Base-by-base conservation (phyloP, 176 grass and related monocot genomes). In the Phoenix roebelenii region DNA sequence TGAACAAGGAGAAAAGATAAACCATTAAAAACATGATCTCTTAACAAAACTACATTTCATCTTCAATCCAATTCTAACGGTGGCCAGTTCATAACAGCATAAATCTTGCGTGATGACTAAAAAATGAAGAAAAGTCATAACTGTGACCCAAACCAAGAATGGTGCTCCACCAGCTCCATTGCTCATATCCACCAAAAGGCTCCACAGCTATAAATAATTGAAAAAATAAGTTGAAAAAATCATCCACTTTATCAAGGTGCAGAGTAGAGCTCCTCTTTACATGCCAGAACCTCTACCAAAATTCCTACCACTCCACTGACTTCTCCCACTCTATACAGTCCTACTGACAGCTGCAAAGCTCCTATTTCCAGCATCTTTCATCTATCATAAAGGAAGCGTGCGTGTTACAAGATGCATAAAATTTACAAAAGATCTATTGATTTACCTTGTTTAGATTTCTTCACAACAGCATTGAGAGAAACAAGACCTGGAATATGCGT, bases 131-230 rank as follows among this genome's bases (percentile, higher is more conserved):
- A 68, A 56, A 28, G 28, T 18, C 17, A 29, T 57, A 68, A 68
- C 35, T 44, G 35, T 57, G 52, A 68, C 35, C 52, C 66, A 68
- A 68, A 68, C 66, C 66, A 68, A 57, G 66, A 68, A 68, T 57
- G 18, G 53, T 68, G 66, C 30, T 68, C 66, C 66, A 56, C 66
- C 44, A 68, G 66, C 66, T 68, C 66, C 66, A 68, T 68, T 68
- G 66, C 66, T 20, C 53, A 57, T 32, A 30, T 54, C 18, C 54
- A 57, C 53, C 66, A 68, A 55, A 68, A 56, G 25, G 66, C 66
- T 68, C 66, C 66, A 68, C 19, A 68, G 66, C 26, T 39, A 57
- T 57, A 68, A 68, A 39, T 32, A 68, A 68, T 68, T 30, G 28
- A 56, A 68, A 68, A 22, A 49, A 68, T 39, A 57, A 48, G 52